A percentile compares a stretch with the other conserved stretches of the same genome.
Conservation (phyloP, 1,139 yeast species). For the Scheffersomyces parashehatae region DNA sequence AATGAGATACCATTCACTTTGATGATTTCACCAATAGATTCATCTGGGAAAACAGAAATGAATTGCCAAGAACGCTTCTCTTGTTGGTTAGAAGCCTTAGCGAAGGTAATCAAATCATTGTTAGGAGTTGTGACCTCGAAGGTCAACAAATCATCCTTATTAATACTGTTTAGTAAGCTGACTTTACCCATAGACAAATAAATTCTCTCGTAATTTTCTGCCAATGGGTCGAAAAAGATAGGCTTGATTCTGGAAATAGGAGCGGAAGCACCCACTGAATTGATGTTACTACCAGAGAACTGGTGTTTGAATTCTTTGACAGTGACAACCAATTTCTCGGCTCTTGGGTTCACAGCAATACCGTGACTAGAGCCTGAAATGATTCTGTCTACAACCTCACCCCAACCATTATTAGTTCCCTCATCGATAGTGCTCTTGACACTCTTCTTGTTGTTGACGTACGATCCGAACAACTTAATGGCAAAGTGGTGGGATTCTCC, state of each 20-base stretch:
- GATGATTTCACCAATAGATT: conserved; percentile 69
- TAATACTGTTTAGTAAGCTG: conserved; percentile 30
- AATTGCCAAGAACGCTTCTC: conserved; percentile 65
- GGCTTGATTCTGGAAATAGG: conserved; percentile 66
- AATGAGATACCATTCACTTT: conserved; percentile 57
- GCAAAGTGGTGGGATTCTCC: conserved; percentile 73
- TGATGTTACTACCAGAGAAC: conserved; percentile 35
- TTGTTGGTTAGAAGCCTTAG: conserved; percentile 68
- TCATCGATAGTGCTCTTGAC: conserved; percentile 17
- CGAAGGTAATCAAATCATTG: conserved; percentile 52
- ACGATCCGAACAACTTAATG: conserved; percentile 73
- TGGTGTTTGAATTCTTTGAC: conserved; percentile 75
- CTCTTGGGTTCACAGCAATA: conserved; percentile 80
- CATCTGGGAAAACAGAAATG: conserved; percentile 74
- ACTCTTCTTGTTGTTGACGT: conserved; percentile 40
- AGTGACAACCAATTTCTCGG: conserved; percentile 68
- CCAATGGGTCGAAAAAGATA: conserved; percentile 62
- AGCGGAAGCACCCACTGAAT: conserved; percentile 43
- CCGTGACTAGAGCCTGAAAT: conserved; percentile 77
- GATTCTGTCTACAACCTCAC: conserved; percentile 78
- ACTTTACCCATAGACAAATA: conserved; percentile 60
- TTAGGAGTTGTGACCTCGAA: conserved; percentile 50
- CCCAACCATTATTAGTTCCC: conserved; percentile 77
- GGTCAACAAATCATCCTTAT: conserved; percentile 44
- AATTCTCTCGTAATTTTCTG: conserved; percentile 59